Conservation (phyloP, 257 asterid genomes). For the Fraxinus pennsylvanica region DNA sequence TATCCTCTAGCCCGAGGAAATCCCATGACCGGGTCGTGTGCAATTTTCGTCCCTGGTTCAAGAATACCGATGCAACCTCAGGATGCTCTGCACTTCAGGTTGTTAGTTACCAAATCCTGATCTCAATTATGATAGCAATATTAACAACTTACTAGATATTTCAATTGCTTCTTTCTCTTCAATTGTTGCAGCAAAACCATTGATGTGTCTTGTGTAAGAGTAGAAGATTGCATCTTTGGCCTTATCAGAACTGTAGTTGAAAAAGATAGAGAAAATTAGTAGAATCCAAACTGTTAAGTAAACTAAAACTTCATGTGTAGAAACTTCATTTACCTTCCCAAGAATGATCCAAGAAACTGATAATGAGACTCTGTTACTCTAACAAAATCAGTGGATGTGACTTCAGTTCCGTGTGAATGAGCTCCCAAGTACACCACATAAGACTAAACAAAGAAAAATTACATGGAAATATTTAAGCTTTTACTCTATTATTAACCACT, state of each 20-base stretch:
- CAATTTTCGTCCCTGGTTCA: conserved; percentile 68
- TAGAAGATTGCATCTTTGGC: conserved; percentile 82
- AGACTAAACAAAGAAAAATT: conserved; percentile 43
- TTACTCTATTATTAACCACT: conserved; percentile 2
- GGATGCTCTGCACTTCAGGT: conserved; percentile 59
- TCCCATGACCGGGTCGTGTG: conserved; percentile 98
- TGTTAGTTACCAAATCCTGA: neutral
- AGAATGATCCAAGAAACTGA: conserved; percentile 69
- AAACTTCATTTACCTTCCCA: conserved; percentile 61
- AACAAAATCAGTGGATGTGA: conserved; percentile 55
- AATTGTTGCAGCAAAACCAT: conserved; percentile 93
- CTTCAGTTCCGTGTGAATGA: conserved; percentile 65
- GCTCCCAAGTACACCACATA: conserved; percentile 91
- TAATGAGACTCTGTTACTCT: conserved; percentile 66
- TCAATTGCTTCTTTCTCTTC: conserved; percentile 62
- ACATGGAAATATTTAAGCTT: neutral
- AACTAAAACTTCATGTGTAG: neutral
- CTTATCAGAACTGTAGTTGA: conserved; percentile 47
- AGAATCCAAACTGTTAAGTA: neutral
- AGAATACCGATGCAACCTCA: conserved; percentile 71
- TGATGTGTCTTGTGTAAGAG: conserved; percentile 81
- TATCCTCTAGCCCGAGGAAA: conserved; percentile 66
- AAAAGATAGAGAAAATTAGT: neutral
- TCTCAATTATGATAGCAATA: neutral
- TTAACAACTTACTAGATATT: conserved; percentile 57